Conservation (phyloP, 345 rosid species). For the Euphorbia pulcherrima region DNA sequence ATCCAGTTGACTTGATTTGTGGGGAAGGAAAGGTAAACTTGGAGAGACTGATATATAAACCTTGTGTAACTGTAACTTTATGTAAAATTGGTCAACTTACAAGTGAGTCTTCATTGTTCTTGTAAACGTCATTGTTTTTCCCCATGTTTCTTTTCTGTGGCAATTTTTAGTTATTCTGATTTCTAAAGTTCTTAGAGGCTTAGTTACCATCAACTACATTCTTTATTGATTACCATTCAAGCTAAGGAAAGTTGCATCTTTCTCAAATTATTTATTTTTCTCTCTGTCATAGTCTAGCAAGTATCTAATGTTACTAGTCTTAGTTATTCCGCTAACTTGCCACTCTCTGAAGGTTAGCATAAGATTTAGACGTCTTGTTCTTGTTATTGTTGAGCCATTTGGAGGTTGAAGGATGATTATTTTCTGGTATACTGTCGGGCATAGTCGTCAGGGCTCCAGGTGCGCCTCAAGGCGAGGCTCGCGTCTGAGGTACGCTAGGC, state of each 20-base stretch:
- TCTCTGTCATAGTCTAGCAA: neutral
- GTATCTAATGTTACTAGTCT: neutral
- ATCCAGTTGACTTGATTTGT: conserved; percentile 40
- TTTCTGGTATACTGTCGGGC: neutral
- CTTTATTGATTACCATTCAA: conserved; percentile 3
- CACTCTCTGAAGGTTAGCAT: conserved; percentile 3
- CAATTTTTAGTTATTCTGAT: conserved; percentile 4
- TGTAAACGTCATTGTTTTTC: conserved; percentile 12
- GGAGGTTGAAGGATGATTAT: neutral
- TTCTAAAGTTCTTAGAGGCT: conserved; percentile 9
- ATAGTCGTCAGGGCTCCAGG: too few relatives aligned
- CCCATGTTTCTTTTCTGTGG: conserved; percentile 10
- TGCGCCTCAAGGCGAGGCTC: too few relatives aligned
- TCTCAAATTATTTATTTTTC: neutral
- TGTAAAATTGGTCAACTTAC: conserved; percentile 23
- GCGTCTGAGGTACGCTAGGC: too few relatives aligned
- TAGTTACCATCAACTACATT: conserved; percentile 6
- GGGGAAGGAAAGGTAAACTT: conserved; percentile 59
- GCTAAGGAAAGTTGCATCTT: neutral
- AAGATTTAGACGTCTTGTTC: neutral
- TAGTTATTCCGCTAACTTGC: conserved; percentile 3
- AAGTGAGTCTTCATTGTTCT: conserved; percentile 19
- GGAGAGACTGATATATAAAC: conserved; percentile 29
- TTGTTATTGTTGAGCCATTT: neutral
- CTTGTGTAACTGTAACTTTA: conserved; percentile 28